Evolutionary conservation across 179 eudicot species (phyloP), one percentile per base, ranked within the genome.

Genomic region (Pouteria campechiana): DNA sequence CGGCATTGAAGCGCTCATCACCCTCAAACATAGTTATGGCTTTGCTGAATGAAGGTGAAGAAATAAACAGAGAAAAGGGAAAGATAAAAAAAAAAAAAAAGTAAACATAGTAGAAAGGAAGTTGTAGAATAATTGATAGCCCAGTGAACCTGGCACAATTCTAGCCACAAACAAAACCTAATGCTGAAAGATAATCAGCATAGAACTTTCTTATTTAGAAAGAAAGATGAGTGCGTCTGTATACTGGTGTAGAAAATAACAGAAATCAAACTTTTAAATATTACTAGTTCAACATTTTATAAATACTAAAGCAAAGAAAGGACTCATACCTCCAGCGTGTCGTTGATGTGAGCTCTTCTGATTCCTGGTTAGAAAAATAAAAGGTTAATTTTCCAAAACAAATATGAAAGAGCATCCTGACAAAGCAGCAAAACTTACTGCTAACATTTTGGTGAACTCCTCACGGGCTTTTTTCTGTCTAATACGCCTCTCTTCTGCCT

Each of bases 1-100:
- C 83, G 51, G 96, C 92, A 67, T 90, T 83, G 53, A 82, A 86
- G 47, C 96, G 76, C 30, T 77, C 89, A 77, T 90, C 98, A 35
- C 77, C 90, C 58, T 82, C 98, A 73, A 90, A 90, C 55, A 82
- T 64, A 28, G 70, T 63, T 35, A 74, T 59, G 20, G 95, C 98
- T 77, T 90, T 82, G 74, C 98, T 90, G 88, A 37, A 31, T 34
- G n/a, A n/a, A 53, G 23, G 58, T 15, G 48, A 55, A 35, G 48
- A 38, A 22, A 13, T 24, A 36, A 48, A 56, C 30, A 66, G 47
- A 55, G 40, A 3, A 44, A 22, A 18, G 3, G 45, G 47, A 22
- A 32, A 37, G 8, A 38, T 28, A 27, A 25, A 6, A 10, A 32
- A 15, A 41, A 12, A 7, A 40, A 33, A 44, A 13, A 10, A 18